A percentile compares a stretch with the other conserved stretches of the same genome.
These are phyloP conservation scores for Malus domestica DNA, from an alignment of 306 rosid genomes.

Conservation along the genomic window ASM211411v1 NC_041804.1:2923501-2924000, in stretches of 20 bases:
- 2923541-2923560: not conserved
- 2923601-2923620: not conserved
- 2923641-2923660: not conserved
- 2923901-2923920: constrained; percentile 1
- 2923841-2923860: constrained; percentile 5
- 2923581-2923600: not conserved
- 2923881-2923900: not conserved
- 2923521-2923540: not conserved
- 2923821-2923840: constrained; percentile 3
- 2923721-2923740: not conserved
- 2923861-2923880: constrained; percentile 2
- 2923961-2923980: no score
- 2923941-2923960: not conserved
- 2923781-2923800: not conserved
- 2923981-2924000: no score
- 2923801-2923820: not conserved
- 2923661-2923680: constrained; percentile 3
- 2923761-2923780: constrained; percentile 8
- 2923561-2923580: not conserved
- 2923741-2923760: not conserved
- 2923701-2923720: not conserved
- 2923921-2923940: not conserved
- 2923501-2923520: not conserved
- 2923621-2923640: not conserved
- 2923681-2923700: not conserved